A percentile compares a stretch with the other conserved stretches of the same genome.
phyloP scores from a whole-genome alignment of 441 rosid species.

The Adansonia gregorii region DNA sequence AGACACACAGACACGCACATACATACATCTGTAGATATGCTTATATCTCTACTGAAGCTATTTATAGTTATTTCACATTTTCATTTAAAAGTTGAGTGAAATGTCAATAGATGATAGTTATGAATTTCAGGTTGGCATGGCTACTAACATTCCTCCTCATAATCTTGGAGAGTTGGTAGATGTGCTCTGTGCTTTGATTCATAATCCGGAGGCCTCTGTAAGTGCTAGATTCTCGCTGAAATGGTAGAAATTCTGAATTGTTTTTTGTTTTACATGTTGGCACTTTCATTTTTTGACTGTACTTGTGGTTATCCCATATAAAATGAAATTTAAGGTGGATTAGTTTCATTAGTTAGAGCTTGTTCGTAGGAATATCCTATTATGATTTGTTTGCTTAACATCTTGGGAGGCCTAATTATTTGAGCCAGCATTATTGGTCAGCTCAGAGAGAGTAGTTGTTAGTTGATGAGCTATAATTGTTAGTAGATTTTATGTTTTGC shows the following conservation, averaged over 20 bases:
- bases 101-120: too few relatives aligned
- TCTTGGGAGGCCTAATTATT: not conserved
- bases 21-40: not conserved
- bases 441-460: not conserved
- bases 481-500: not conserved
- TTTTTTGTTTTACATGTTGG: not conserved
- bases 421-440: not conserved
- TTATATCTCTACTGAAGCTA: not conserved
- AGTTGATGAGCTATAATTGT: not conserved
- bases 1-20: not conserved
- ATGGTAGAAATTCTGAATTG: constrained; percentile 4
- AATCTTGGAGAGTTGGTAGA: constrained; percentile 96
- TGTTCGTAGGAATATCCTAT: constrained; percentile 7
- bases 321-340: not conserved
- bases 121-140: constrained; percentile 87
- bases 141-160: constrained; percentile 97
- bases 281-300: not conserved
- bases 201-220: constrained; percentile 90
- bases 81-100: constrained; percentile 1
- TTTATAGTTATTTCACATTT: not conserved
- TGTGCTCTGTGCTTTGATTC: constrained; percentile 89
- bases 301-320: not conserved
- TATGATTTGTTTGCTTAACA: not conserved
- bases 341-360: not conserved
- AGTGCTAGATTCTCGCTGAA: constrained; percentile 27